A percentile compares a stretch with the other conserved stretches of the same genome.
These are phyloP conservation scores for Cutaneotrichosporon cavernicola DNA, from an alignment of 1,284 basidiomycete genomes.

Conservation along the genomic window DNA sequence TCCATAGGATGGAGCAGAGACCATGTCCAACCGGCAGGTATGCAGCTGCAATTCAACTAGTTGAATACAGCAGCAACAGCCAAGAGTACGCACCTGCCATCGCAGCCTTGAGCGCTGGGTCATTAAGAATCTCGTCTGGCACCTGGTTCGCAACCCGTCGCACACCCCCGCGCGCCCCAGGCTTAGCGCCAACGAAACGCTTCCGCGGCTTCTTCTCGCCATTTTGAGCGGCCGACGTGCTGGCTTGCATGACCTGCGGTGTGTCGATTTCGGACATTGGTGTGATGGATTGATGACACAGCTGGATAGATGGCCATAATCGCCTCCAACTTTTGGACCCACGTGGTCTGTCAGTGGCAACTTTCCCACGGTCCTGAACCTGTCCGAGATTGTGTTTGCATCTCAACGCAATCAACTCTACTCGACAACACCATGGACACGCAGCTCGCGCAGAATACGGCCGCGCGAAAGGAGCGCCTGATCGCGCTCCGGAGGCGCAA, in stretches of 20 bases:
- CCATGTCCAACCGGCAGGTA: too few species aligned
- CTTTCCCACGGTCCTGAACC: constrained; percentile 33
- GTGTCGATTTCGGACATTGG: constrained; percentile 1
- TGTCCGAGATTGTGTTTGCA: not conserved
- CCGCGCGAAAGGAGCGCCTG: constrained; percentile 81
- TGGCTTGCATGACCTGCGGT: not conserved
- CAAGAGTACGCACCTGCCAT: constrained; percentile 41
- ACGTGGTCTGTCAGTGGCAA: constrained; percentile 8
- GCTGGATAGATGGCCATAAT: not conserved
- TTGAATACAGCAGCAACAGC: too few species aligned
- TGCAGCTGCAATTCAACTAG: too few species aligned
- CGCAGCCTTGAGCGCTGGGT: constrained; percentile 49
- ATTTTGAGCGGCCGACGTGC: not conserved
- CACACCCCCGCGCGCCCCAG: constrained; percentile 23
- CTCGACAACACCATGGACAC: constrained; percentile 55
- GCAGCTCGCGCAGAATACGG: constrained; percentile 78
- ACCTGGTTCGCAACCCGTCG: constrained; percentile 51
- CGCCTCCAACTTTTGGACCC: constrained; percentile 22
- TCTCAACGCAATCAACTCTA: constrained; percentile 1
- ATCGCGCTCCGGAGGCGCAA: constrained; percentile 76
- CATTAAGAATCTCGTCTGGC: constrained; percentile 53
- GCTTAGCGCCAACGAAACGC: constrained; percentile 45
- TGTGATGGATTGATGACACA: not conserved
- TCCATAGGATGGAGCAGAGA: too few species aligned
- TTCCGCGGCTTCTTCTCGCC: constrained; percentile 43